Base-by-base conservation (phyloP, 345 rosid genomes). In the Hypericum perforatum region DNA sequence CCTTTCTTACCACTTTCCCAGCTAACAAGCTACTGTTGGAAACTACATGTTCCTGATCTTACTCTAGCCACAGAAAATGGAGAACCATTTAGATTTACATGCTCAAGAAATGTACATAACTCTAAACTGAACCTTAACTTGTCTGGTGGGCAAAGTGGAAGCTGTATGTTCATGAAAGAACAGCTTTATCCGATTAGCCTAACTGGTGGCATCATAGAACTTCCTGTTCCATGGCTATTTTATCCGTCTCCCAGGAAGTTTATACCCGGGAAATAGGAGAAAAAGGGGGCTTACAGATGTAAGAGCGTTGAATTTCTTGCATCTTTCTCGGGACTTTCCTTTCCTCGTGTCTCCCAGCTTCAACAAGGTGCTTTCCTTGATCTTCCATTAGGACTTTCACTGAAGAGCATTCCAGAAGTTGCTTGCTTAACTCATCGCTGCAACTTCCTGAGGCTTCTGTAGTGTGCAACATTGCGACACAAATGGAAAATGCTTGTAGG, bases 191-290 rank as follows among this genome's bases (percentile, higher is more conserved):
- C 32, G 32, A 22, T 1, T 22, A 4, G 32, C 32, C 32, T 22
- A 1, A 22, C 32, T 4, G 32, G 4, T 22, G 32, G 4, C n/a
- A 22, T 22, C 32, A 22, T 22, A 22, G 4, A 4, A 22, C 32
- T 22, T 4, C 32, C 32, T 4, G 4, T 4, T 1, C 4, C 32
- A 4, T 22, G 32, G 32, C 32, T 22, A 22, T 22, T 22, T 22
- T 4, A 22, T 22, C 32, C 32, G 1, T 22, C 32, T 22, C 32
- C 32, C 32, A 4, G 32, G 32, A 22, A n/a, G 58, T 43, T 62
- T 77, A 92, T 59, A 88, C 96, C 41, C 96, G 71, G 41, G 95
- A 70, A 16, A 92, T 83, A 0, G 98, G 98, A 43, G 96, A 85
- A 74, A 88, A 85, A 0, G 98, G 95, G 32, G 96, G 96, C 61